A percentile compares a stretch with the other conserved stretches of the same genome.
phyloP scores from a whole-genome alignment of 768 basidiomycete genomes.

The Termitomyces sp. region DNA sequence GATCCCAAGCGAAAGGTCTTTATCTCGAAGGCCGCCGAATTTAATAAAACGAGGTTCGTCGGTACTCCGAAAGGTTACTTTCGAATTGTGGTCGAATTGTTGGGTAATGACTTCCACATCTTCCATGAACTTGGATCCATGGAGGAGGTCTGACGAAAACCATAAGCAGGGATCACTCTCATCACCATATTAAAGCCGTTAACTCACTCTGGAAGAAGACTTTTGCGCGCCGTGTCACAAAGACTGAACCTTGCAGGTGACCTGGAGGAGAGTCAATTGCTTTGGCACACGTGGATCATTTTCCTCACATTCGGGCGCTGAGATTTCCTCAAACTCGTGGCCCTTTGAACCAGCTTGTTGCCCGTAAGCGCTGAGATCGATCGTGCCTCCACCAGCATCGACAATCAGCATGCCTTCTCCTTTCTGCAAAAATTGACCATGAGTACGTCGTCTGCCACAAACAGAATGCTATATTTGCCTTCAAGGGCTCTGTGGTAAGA shows the following conservation, averaged over 20 bases:
- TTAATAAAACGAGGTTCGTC: background rate
- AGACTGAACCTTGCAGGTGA: conserved; percentile 2
- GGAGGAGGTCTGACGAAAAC: background rate
- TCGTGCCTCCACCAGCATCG: conserved; percentile 60
- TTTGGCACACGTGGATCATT: background rate
- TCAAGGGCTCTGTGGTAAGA: background rate
- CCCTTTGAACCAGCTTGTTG: conserved; percentile 17
- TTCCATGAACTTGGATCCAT: background rate
- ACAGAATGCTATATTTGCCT: background rate
- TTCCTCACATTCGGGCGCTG: background rate
- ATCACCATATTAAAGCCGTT: background rate
- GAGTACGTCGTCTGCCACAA: background rate
- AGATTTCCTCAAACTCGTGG: conserved; percentile 3
- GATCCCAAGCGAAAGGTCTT: background rate
- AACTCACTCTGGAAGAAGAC: background rate
- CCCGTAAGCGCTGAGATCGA: conserved; percentile 54
- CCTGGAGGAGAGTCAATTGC: background rate
- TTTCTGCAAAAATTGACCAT: conserved; percentile 20
- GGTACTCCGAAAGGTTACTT: background rate
- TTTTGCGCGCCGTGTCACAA: background rate
- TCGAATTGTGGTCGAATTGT: background rate
- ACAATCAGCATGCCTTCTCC: conserved; percentile 46
- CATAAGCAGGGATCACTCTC: background rate
- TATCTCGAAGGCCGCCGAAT: background rate
- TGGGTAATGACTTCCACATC: background rate